Conservation (phyloP, 192 early-diverging fungal species). For the Backusella parvicylindrica region DNA sequence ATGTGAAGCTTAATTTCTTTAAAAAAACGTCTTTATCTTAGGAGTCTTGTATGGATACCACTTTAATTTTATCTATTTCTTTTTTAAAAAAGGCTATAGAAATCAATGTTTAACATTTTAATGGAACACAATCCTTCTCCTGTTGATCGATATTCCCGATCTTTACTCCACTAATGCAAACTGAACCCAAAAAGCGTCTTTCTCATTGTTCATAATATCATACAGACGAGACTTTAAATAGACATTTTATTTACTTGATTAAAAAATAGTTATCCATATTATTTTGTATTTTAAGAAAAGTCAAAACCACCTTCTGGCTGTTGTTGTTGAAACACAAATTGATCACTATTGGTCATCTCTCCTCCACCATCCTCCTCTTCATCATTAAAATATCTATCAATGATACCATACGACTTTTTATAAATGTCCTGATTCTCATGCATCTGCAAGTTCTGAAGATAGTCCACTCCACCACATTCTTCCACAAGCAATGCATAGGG, state of each 20-base stretch:
- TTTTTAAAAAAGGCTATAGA: too few species aligned
- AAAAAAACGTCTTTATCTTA: too few species aligned
- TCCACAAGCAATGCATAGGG: conserved; percentile 32
- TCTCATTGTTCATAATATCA: not conserved
- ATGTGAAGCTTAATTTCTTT: too few species aligned
- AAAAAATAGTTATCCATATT: not conserved
- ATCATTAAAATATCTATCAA: conserved; percentile 39
- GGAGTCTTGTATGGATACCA: too few species aligned
- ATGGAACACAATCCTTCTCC: too few species aligned
- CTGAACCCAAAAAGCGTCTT: not conserved
- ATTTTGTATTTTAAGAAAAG: not conserved
- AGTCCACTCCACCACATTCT: conserved; percentile 39
- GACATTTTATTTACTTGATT: too few species aligned
- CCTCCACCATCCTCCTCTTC: conserved; percentile 30
- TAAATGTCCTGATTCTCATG: conserved; percentile 40
- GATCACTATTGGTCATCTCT: not conserved
- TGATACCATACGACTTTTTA: conserved; percentile 30
- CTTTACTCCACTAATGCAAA: too few species aligned
- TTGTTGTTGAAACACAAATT: not conserved
- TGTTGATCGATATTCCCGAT: too few species aligned
- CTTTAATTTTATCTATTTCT: too few species aligned
- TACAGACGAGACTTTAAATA: too few species aligned
- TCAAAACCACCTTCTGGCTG: not conserved
- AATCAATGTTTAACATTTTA: too few species aligned
- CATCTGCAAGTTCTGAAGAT: conserved; percentile 31